Conservation (phyloP, 2,329 filamentous ascomycete genomes). For the Neopestalotiopsis rosae region DNA sequence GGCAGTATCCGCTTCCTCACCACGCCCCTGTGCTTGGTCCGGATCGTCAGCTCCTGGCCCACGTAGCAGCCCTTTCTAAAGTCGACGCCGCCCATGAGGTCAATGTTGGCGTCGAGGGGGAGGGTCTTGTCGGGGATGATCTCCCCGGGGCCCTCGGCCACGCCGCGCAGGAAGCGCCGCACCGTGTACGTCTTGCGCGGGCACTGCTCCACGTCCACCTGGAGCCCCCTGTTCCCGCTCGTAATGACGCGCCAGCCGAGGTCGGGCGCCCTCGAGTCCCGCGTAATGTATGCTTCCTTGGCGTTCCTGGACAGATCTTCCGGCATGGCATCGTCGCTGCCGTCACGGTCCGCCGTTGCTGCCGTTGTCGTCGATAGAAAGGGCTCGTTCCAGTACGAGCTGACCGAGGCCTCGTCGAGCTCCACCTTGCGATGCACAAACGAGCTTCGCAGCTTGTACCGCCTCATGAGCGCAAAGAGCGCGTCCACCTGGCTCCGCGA, state of each 20-base stretch:
- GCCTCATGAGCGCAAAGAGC: constrained; percentile 75
- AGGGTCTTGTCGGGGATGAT: constrained; percentile 74
- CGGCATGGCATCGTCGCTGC: constrained; percentile 25
- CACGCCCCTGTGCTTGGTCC: constrained; percentile 92
- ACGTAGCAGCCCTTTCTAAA: constrained; percentile 98
- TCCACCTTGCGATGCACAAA: constrained; percentile 72
- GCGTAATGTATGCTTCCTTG: constrained; percentile 34
- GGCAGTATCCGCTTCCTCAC: constrained; percentile 90
- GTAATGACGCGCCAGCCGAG: constrained; percentile 59
- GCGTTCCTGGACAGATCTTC: constrained; percentile 29
- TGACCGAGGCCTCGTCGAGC: constrained; percentile 69
- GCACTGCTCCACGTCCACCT: constrained; percentile 51
- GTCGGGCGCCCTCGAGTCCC: constrained; percentile 59
- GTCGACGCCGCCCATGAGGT: constrained; percentile 83
- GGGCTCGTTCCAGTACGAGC: constrained; percentile 74
- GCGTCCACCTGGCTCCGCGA: constrained; percentile 69
- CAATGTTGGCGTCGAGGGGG: constrained; percentile 89
- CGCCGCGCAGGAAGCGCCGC: constrained; percentile 77
- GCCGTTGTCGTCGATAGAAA: neutral
- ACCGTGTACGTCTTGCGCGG: constrained; percentile 70
- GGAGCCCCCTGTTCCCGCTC: constrained; percentile 36
- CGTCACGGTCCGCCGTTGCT: neutral
- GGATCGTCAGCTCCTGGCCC: constrained; percentile 94
- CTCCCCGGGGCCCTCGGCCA: constrained; percentile 86
- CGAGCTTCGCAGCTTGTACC: constrained; percentile 86